These are phyloP conservation scores for Auricularia heimuer DNA, from an alignment of 768 basidiomycete species.

Conservation along the genomic window DNA sequence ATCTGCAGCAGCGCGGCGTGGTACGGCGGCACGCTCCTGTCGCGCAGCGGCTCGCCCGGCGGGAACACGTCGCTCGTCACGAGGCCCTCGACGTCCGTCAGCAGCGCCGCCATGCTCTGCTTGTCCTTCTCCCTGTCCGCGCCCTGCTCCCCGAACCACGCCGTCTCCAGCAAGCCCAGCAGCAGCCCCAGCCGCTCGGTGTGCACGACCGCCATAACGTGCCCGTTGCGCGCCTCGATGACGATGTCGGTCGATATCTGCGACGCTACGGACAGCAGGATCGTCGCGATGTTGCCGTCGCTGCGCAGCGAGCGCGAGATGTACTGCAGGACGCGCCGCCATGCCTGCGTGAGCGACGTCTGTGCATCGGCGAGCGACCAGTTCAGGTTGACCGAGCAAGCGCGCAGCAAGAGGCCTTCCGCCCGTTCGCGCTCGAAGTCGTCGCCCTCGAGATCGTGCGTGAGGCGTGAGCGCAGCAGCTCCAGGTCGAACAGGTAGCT, in stretches of 20 bases:
- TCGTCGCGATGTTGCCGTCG: conserved; percentile 44
- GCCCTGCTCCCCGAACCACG: conserved; percentile 42
- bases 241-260: conserved; percentile 60
- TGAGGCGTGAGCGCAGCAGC: conserved; percentile 27
- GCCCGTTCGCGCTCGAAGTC: conserved; percentile 34
- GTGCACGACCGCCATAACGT: conserved; percentile 80
- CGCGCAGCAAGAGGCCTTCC: conserved; percentile 43
- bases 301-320: conserved; percentile 54
- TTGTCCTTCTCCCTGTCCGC: conserved; percentile 45
- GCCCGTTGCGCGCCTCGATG: conserved; percentile 59
- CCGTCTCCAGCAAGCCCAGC: conserved; percentile 67
- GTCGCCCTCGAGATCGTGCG: conserved; percentile 13
- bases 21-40: conserved; percentile 53
- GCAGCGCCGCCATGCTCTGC: conserved; percentile 49
- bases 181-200: conserved; percentile 63
- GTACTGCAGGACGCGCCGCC: conserved; percentile 62
- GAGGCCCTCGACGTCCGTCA: conserved; percentile 51
- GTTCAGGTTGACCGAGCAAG: conserved; percentile 77
- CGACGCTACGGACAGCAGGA: conserved; percentile 46
- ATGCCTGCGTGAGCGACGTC: conserved; percentile 61
- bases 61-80: conserved; percentile 66
- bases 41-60: conserved; percentile 63
- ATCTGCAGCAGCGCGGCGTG: conserved; percentile 75
- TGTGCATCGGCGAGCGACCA: conserved; percentile 78
- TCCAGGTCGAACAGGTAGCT: conserved; percentile 60